Conservation (phyloP, 1,284 basidiomycete genomes). For the Bjerkandera adusta region DNA sequence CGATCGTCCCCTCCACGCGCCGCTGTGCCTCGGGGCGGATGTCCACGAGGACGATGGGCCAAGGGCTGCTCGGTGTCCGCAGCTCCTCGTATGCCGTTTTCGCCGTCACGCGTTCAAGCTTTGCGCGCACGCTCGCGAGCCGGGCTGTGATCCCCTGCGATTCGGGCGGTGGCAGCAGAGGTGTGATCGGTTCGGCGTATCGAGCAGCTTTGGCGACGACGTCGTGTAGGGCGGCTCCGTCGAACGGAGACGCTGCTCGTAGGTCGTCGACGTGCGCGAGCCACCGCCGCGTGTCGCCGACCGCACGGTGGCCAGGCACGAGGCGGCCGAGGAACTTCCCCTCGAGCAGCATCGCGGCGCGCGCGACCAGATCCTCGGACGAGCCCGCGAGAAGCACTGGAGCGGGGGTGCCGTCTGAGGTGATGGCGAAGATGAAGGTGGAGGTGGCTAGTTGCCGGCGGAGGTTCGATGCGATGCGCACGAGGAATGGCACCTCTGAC, state of each 20-base stretch:
- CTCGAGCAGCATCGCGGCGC: constrained; percentile 62
- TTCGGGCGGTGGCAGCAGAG: constrained; percentile 57
- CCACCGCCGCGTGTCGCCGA: constrained; percentile 30
- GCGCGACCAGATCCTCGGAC: constrained; percentile 50
- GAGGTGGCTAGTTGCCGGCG: constrained; percentile 34
- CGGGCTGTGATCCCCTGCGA: constrained; percentile 55
- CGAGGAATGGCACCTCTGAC: constrained; percentile 53
- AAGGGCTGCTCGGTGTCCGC: constrained; percentile 45
- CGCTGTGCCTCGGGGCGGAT: constrained; percentile 64
- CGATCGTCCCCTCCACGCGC: constrained; percentile 50
- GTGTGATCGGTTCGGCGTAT: constrained; percentile 57
- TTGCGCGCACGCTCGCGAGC: constrained; percentile 53
- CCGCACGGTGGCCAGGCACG: constrained; percentile 22
- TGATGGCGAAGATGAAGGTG: constrained; percentile 57
- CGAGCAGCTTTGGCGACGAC: constrained; percentile 58
- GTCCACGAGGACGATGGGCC: constrained; percentile 71
- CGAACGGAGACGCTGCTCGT: constrained; percentile 50
- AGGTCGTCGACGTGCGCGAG: constrained; percentile 49
- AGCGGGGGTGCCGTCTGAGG: constrained; percentile 19
- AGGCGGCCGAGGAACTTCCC: constrained; percentile 66
- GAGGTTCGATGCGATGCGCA: constrained; percentile 48
- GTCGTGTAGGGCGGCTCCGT: constrained; percentile 63
- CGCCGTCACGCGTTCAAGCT: constrained; percentile 60
- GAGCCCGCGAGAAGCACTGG: constrained; percentile 58
- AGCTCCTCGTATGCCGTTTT: constrained; percentile 59